Evolutionary conservation across 257 asterid genomes (phyloP), one percentile per base, ranked within the genome.

Genomic region (Lithospermum erythrorhizon): DNA sequence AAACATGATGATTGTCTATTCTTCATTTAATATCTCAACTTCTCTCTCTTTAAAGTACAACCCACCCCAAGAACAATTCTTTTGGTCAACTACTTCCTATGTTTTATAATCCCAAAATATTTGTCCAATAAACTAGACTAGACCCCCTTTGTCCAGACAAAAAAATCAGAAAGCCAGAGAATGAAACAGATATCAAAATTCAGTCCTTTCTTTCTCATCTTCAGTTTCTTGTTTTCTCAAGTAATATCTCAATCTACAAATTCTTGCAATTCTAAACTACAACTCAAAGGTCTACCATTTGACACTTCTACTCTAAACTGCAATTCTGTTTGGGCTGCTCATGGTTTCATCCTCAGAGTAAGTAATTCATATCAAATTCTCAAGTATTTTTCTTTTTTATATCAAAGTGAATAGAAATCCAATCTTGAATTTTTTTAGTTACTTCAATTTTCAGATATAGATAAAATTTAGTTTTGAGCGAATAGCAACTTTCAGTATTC

Each of bases 311-410:
- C 89, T 30, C 83, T 87, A 70, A 69, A 55, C 5, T 90, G 98
- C 69, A 74, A 75, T 58, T 3, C 75, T 2, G 95, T 79, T 0
- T 90, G 98, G 98, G 9, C 10, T 54, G 37, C 83, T 16, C 79
- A 90, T 53, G 61, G 73, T 71, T 87, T 74, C 83, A 71, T 81
- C 64, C 95, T 90, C 77, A 68, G 98, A 67, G 98, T 90, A 84
- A 78, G 81, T 73, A 25, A 16, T 57, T 20, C 27, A 11, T 25
- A 16, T 5, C 8, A 19, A 22, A 8, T 22, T 6, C 22, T 6
- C 5, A 9, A 3, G n/a, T n/a, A n/a, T n/a, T n/a, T n/a, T n/a
- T n/a, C 3, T 37, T 37, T 37, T 15, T 9, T 6, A 6, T 9
- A 37, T 37, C 48, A 37, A 37, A 9, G 9, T 37, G 48, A 9